Evolutionary conservation across 2,329 filamentous ascomycete genomes (phyloP), one percentile per base, ranked within the genome.

Genomic region (Sordariomycetes sp.): DNA sequence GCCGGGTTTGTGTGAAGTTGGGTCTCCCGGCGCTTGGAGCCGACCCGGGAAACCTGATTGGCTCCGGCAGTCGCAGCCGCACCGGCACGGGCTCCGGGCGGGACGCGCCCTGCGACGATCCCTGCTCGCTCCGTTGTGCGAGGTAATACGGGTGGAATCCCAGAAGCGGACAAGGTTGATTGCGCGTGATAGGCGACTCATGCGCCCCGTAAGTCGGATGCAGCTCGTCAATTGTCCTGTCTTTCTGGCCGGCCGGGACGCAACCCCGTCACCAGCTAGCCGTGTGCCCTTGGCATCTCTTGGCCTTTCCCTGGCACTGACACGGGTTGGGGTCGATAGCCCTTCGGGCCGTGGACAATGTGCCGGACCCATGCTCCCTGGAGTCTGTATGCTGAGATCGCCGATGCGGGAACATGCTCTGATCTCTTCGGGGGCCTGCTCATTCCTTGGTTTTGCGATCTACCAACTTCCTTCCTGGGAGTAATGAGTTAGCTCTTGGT

Each of bases 61-160:
- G 55, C n/a, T 35, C 48, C 48, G 22, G 55, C 55, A 57, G 25
- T 57, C 55, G 55, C 55, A 57, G 20, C 32, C 46, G 46, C 55
- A 53, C 20, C 28, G 28, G 51, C 25, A 16, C 16, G 16, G 51
- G 18, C 3, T 24, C 24, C 16, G 14, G 18, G 18, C n/a, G 24
- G 18, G 18, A 22, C 48, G 22, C 22, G 22, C 20, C 24, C 24
- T 16, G 40, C 40, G 40, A 16, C 40, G 37, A 16, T 40, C 37
- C 37, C 12, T 40, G 12, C n/a, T n/a, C n/a, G n/a, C n/a, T n/a
- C n/a, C n/a, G n/a, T n/a, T n/a, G n/a, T n/a, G n/a, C n/a, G n/a
- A n/a, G n/a, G 40, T n/a, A 46, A n/a, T n/a, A n/a, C 16, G n/a
- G n/a, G 18, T n/a, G 40, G 18, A 7, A n/a, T n/a, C 40, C 40